A percentile compares a stretch with the other conserved stretches of the same genome.
Conservation (phyloP, 495 filamentous ascomycete species). For the Daldinia concentrica region DNA sequence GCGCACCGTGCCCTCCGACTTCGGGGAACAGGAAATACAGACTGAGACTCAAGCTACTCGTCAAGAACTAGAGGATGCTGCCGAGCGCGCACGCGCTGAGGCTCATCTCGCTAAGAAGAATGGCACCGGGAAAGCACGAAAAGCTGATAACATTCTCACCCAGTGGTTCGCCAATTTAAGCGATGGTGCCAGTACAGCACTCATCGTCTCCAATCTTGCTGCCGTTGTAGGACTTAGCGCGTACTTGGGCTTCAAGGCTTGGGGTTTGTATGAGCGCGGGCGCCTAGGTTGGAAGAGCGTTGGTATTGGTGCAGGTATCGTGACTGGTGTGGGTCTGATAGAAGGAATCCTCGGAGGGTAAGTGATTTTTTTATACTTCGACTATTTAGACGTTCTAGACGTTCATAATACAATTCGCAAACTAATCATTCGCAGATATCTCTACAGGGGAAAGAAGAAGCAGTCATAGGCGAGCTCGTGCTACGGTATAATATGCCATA, state of each 20-base stretch:
- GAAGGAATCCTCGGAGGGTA: slow-evolving; percentile 56
- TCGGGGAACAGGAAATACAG: slow-evolving; percentile 68
- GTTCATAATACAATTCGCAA: not conserved
- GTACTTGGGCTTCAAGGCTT: slow-evolving; percentile 58
- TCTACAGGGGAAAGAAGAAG: slow-evolving; percentile 54
- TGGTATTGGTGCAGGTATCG: slow-evolving; percentile 68
- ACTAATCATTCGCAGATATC: slow-evolving; percentile 42
- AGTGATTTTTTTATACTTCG: slow-evolving; percentile 9
- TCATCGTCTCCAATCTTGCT: slow-evolving; percentile 52
- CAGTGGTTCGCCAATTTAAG: slow-evolving; percentile 48
- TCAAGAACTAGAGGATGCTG: slow-evolving; percentile 57
- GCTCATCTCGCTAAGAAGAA: slow-evolving; percentile 64
- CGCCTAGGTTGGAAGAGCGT: slow-evolving; percentile 75
- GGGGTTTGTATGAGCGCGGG: slow-evolving; percentile 66
- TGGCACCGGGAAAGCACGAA: slow-evolving; percentile 46
- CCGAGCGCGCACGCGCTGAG: slow-evolving; percentile 53
- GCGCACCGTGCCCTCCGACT: slow-evolving; percentile 73
- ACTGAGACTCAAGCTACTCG: slow-evolving; percentile 74
- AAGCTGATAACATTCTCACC: slow-evolving; percentile 53
- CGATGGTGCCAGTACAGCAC: slow-evolving; percentile 47
- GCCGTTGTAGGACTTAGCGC: slow-evolving; percentile 57
- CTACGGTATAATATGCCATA: not conserved
- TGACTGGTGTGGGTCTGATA: slow-evolving; percentile 51
- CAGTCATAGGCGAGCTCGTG: slow-evolving; percentile 36
- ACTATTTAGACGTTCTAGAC: not conserved